Base-by-base conservation (phyloP, 148 eudicot genomes). In the Persicaria maculosa region DNA sequence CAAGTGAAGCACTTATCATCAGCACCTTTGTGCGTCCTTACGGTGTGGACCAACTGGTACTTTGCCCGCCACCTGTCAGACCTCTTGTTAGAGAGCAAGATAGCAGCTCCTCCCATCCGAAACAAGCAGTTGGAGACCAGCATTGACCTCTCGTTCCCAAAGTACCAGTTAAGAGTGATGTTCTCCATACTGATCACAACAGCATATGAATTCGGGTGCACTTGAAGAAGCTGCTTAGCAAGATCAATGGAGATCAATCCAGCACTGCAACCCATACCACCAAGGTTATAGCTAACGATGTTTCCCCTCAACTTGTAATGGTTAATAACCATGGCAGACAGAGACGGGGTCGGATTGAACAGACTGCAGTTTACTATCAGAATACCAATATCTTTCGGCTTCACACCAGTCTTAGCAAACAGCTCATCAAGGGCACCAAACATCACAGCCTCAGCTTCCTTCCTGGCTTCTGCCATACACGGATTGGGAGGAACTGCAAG, bases 241-340 rank as follows among this genome's bases (percentile, higher is more conserved):
- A 84, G 87, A 79, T 84, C 87, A 5, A 84, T 84, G 12, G 87
- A 79, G 74, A 84, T 84, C 75, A 84, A 79, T 44, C 87, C 87
- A 5, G 87, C 87, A 79, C 87, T 84, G 46, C 87, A 84, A 15
- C 87, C 87, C 87, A 84, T 84, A 20, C 87, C 87, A 36, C 87
- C 84, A 36, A 84, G 87, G 77, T 84, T 84, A 54, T 81, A 75
- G 77, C 84, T 84, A n/a, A 81, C 46, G 79, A 84, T 77, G 67
- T 84, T 84, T 59, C 87, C 87, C 47, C 87, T 79, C 16, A 84
- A 73, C 79, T 81, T 84, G 76, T 84, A 84, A 69, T 81, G 87
- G 61, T 84, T 84, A 17, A 84, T 55, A 6, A 84, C 36, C 87
- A 84, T 84, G 7, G 87, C 83, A 6, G 87, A 81, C 17, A 84